phyloP scores from a whole-genome alignment of 2,329 filamentous ascomycete genomes.

The Sporothrix globosa region DNA sequence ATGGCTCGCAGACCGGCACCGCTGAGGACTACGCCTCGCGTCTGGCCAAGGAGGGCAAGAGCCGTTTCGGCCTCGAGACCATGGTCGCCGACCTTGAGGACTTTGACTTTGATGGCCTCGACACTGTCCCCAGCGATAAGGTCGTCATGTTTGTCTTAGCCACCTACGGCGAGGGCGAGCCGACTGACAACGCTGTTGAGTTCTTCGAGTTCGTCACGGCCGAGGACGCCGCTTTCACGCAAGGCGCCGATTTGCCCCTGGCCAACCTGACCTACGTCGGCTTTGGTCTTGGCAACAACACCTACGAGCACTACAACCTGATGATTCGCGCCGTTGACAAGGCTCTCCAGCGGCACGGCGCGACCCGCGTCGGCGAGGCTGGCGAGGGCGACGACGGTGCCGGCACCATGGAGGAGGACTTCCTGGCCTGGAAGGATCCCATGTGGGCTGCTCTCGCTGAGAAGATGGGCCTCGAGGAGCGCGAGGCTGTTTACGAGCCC shows the following conservation, averaged over 20 bases:
- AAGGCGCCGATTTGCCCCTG: conserved; percentile 73
- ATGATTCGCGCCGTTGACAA: conserved; percentile 94
- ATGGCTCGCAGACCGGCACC: conserved; percentile 96
- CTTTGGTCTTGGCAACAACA: conserved; percentile 98
- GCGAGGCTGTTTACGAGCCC: conserved; percentile 94
- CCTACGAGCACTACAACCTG: conserved; percentile 98
- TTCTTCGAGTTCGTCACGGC: conserved; percentile 95
- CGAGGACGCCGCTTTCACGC: conserved; percentile 80
- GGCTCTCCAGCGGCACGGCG: conserved; percentile 79
- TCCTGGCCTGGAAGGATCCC: conserved; percentile 97
- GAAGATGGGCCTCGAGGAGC: conserved; percentile 88
- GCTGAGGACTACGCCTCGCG: conserved; percentile 97
- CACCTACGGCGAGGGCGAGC: conserved; percentile 97
- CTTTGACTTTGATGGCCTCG: conserved; percentile 94
- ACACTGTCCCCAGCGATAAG: conserved; percentile 86
- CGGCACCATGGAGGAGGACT: conserved; percentile 99
- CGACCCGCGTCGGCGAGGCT: conserved; percentile 78
- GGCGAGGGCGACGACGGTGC: conserved; percentile 97
- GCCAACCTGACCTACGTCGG: conserved; percentile 87
- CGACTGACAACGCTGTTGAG: conserved; percentile 97
- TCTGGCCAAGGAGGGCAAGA: conserved; percentile 95
- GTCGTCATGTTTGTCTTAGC: conserved; percentile 93
- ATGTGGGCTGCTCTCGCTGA: conserved; percentile 90
- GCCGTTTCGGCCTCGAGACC: conserved; percentile 91
- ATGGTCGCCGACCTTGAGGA: conserved; percentile 99